A percentile compares a stretch with the other conserved stretches of the same genome.
These are phyloP conservation scores for Cyclotella atomus DNA, from an alignment of 108 stramenopile species.

Conservation along the genomic window DNA sequence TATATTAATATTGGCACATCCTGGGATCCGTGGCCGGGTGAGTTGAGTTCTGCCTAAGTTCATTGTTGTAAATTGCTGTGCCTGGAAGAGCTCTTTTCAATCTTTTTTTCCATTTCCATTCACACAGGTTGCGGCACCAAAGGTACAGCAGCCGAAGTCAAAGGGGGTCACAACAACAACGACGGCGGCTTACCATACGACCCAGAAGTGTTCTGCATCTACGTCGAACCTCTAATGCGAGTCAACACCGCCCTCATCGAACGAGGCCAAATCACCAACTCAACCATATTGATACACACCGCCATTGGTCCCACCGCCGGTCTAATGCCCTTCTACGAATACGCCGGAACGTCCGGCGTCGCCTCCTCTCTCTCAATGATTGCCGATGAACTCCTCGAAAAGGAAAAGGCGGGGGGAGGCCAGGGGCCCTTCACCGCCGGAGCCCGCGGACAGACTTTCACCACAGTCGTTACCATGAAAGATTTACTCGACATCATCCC, in stretches of 20 bases:
- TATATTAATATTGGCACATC: background rate
- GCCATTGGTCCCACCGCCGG: background rate
- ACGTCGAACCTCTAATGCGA: background rate
- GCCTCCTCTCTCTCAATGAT: background rate
- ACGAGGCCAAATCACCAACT: background rate
- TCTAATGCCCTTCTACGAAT: background rate
- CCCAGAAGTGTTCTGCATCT: background rate
- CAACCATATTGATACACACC: background rate
- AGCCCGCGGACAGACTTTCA: background rate
- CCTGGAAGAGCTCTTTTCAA: no score
- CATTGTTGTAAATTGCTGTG: background rate
- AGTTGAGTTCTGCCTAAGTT: background rate
- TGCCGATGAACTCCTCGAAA: background rate
- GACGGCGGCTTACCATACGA: background rate
- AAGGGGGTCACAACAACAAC: background rate
- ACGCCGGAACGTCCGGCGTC: background rate
- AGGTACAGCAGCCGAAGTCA: background rate
- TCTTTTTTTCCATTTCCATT: background rate
- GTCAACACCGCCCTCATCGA: background rate
- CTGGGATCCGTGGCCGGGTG: background rate
- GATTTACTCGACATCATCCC: background rate
- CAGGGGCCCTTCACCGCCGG: background rate
- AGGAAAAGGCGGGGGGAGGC: background rate
- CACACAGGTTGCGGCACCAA: background rate
- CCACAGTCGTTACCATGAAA: background rate